These are phyloP conservation scores for Solanum tarapatanum DNA, from an alignment of 257 asterid genomes.

Conservation along the genomic window DNA sequence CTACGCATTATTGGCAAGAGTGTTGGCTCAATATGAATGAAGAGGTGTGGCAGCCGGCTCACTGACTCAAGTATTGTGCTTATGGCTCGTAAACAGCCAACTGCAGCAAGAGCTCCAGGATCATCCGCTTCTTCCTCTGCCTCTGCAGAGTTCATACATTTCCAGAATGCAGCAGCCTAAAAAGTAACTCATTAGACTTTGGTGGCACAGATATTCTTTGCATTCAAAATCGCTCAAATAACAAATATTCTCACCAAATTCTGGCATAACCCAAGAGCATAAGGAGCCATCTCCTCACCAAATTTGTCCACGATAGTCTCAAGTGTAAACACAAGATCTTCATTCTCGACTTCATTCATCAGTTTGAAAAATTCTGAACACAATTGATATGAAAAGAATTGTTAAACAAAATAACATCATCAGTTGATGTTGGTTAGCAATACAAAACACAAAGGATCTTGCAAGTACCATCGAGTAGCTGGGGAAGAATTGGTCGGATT, in stretches of 20 bases:
- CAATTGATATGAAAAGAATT: not conserved
- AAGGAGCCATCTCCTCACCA: slow-evolving; percentile 99
- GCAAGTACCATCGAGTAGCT: slow-evolving; percentile 75
- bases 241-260: slow-evolving; percentile 53
- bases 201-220: not conserved
- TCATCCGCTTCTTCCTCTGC: slow-evolving; percentile 96
- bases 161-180: slow-evolving; percentile 99
- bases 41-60: slow-evolving; percentile 84
- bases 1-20: slow-evolving; percentile 90
- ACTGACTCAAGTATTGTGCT: slow-evolving; percentile 97
- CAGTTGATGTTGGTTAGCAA: not conserved
- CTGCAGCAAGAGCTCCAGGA: slow-evolving; percentile 99
- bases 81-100: slow-evolving; percentile 98
- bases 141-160: slow-evolving; percentile 86
- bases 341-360: slow-evolving; percentile 97
- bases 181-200: slow-evolving; percentile 1
- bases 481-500: slow-evolving; percentile 92
- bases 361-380: slow-evolving; percentile 86
- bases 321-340: slow-evolving; percentile 94
- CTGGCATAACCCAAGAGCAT: slow-evolving; percentile 96
- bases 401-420: not conserved
- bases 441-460: not conserved
- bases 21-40: slow-evolving; percentile 77
- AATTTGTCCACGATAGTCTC: slow-evolving; percentile 98
- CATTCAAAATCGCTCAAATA: not conserved